Base-by-base conservation (phyloP, 352 stramenopile species). In the Phytopythium litorale region DNA sequence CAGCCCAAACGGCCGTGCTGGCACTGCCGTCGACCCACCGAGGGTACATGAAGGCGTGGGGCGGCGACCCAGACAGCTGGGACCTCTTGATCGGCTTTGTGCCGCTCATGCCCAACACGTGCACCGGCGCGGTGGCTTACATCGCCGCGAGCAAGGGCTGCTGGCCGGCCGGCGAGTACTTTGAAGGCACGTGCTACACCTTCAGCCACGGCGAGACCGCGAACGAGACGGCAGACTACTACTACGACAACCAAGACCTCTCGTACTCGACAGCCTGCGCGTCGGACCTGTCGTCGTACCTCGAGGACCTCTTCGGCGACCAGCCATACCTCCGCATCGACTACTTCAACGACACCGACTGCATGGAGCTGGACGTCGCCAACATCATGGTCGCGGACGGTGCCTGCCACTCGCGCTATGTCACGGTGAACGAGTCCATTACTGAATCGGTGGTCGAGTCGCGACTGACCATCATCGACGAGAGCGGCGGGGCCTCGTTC, bases 271-370 rank as follows among this genome's bases (percentile, higher is more conserved):
- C 7, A 8, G 50, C 50, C 7, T 56, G 50, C 30, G 7, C 12
- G 30, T 56, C 50, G 16, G 50, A 56, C n/a, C 32, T 56, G 30
- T 43, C 50, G 9, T 16, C 28, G 30, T 56, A 19, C 50, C 30
- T 56, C 50, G 18, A 56, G 19, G 16, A 42, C 30, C 50, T 56
- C 1, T 56, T 43, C 32, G 18, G 7, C 2, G 50, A 56, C 28
- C 30, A 42, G 50, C 1, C 13, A 7, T 56, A 56, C 50, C 30
- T 56, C 30, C 50, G 50, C 16, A 19, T 56, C 50, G 50, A 56
- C 50, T 56, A 56, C 30, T 56, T 43, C 50, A 56, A 56, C 30
- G 50, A 56, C 50, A 19, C 50, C 9, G 23, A 21, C 30, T 56
- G 50, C 19, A 15, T 2, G 28, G 23, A 33, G 46, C 50, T 43